A percentile compares a stretch with the other conserved stretches of the same genome.
phyloP scores from a whole-genome alignment of 140 eudicot genomes.

The Anethum foeniculum region DNA sequence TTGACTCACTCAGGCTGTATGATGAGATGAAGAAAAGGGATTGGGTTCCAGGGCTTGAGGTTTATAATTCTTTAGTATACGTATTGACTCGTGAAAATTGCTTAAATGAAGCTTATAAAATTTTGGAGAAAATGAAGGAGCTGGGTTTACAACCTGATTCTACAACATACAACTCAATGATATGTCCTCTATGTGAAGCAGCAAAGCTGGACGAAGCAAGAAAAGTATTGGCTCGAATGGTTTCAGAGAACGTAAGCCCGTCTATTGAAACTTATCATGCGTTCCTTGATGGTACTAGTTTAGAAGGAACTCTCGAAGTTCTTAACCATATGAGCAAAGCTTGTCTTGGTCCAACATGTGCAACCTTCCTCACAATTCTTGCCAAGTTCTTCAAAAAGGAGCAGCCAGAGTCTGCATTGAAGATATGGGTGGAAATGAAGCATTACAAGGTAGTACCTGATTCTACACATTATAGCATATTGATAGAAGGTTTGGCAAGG shows the following conservation, averaged over 20 bases:
- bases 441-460: conserved; percentile 41
- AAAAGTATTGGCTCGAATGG: conserved; percentile 43
- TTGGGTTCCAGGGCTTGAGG: conserved; percentile 52
- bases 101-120: conserved; percentile 56
- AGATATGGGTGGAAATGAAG: conserved; percentile 70
- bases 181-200: conserved; percentile 58
- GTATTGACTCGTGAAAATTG: conserved; percentile 64
- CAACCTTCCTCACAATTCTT: conserved; percentile 46
- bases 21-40: conserved; percentile 88
- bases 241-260: conserved; percentile 47
- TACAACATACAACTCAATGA: conserved; percentile 43
- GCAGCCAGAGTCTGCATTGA: conserved; percentile 55
- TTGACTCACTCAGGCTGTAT: conserved; percentile 73
- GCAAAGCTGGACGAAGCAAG: conserved; percentile 61
- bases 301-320: conserved; percentile 51
- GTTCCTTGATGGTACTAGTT: conserved; percentile 41
- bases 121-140: conserved; percentile 51
- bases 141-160: conserved; percentile 52
- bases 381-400: conserved; percentile 33
- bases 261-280: conserved; percentile 68
- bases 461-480: conserved; percentile 36
- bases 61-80: conserved; percentile 69
- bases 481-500: conserved; percentile 59
- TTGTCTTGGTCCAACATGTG: conserved; percentile 46
- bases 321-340: conserved; percentile 55